Conservation (phyloP, 2,329 filamentous ascomycete species). For the Colletotrichum horii region DNA sequence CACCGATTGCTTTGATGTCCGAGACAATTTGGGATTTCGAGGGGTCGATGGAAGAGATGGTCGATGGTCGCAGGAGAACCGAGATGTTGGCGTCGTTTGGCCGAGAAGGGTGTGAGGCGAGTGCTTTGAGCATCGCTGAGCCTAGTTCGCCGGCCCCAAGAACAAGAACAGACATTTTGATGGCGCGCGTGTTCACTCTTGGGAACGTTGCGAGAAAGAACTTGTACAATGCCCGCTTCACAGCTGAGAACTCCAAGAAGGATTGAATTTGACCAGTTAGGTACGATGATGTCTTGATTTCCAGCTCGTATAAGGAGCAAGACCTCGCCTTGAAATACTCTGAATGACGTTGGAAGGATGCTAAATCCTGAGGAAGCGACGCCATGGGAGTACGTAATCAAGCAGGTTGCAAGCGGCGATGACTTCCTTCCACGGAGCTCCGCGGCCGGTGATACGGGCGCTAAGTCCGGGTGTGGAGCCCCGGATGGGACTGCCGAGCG, state of each 20-base stretch:
- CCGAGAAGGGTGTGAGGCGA: slow-evolving; percentile 51
- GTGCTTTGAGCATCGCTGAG: slow-evolving; percentile 55
- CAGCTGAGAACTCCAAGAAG: fast-evolving
- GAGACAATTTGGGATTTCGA: slow-evolving; percentile 39
- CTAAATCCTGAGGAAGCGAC: neutral
- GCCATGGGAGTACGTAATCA: neutral
- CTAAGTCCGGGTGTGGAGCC: neutral
- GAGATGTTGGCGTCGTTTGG: slow-evolving; percentile 43
- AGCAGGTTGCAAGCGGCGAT: neutral
- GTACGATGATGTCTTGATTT: neutral
- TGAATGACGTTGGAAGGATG: fast-evolving
- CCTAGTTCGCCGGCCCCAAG: slow-evolving; percentile 73
- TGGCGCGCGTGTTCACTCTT: fast-evolving
- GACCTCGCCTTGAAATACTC: neutral
- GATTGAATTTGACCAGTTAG: neutral
- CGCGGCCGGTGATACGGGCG: neutral
- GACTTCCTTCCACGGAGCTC: neutral
- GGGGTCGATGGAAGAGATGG: slow-evolving; percentile 42
- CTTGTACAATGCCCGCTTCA: fast-evolving
- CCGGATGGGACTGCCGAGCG: neutral
- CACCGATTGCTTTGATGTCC: slow-evolving; percentile 39
- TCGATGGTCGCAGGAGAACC: slow-evolving; percentile 58
- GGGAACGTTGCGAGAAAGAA: fast-evolving
- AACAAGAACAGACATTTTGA: slow-evolving; percentile 52
- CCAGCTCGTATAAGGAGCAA: fast-evolving